Evolutionary conservation across 129 eudicot species (phyloP).

Genomic region (Saussurea involucrata): DNA sequence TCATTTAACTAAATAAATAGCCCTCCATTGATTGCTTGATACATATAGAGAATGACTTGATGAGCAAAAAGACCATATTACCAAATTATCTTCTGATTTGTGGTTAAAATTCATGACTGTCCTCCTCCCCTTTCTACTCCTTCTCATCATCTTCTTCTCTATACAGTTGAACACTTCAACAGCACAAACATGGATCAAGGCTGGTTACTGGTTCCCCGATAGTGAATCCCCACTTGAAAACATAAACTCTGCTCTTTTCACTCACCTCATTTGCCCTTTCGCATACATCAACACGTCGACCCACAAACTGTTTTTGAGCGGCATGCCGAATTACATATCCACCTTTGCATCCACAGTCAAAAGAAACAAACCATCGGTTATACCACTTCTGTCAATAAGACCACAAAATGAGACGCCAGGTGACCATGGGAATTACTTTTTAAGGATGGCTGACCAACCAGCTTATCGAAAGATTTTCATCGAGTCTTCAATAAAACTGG

Average conservation of each 20-base stretch:
- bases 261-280: conserved; percentile 58
- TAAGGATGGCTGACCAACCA: conserved; percentile 31
- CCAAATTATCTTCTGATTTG: neutral
- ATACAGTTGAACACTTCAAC: neutral
- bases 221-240: conserved; percentile 24
- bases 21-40: neutral
- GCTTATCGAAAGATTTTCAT: conserved; percentile 41
- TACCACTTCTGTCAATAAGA: conserved; percentile 58
- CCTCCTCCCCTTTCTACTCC: neutral
- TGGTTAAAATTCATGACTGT: neutral
- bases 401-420: conserved; percentile 2
- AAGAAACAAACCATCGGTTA: conserved; percentile 43
- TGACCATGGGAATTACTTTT: conserved; percentile 15
- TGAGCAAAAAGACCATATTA: neutral
- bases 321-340: conserved; percentile 21
- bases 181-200: conserved; percentile 31
- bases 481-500: conserved; percentile 39
- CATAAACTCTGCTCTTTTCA: conserved; percentile 56
- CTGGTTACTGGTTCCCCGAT: conserved; percentile 54
- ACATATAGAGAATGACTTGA: neutral
- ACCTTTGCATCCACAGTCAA: conserved; percentile 45
- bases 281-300: conserved; percentile 39
- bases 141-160: neutral
- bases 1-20: neutral
- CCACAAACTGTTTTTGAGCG: conserved; percentile 28